Conservation (phyloP, 163 green algal genomes). For the Chlorella variabilis region DNA sequence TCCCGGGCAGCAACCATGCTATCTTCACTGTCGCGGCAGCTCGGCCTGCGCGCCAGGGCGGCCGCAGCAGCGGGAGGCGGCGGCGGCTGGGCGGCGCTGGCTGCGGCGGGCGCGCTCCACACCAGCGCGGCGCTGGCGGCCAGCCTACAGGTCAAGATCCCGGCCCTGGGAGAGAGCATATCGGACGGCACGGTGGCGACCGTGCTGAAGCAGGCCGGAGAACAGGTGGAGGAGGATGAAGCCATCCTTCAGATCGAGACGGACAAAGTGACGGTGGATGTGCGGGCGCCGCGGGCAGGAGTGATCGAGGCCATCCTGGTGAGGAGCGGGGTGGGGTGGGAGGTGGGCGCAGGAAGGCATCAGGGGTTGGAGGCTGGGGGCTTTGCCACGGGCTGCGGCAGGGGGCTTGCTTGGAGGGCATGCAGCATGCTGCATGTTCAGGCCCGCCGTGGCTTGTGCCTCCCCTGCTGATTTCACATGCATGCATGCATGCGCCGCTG, state of each 20-base stretch:
- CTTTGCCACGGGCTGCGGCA: too few relatives aligned
- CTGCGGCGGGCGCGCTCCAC: slow-evolving; percentile 1
- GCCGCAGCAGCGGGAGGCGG: not conserved
- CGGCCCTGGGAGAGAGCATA: slow-evolving; percentile 86
- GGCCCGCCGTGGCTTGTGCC: too few relatives aligned
- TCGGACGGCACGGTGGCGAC: slow-evolving; percentile 80
- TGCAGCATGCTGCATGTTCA: too few relatives aligned
- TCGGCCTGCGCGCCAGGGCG: not conserved
- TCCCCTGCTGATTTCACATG: too few relatives aligned
- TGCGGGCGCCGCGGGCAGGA: slow-evolving; percentile 75
- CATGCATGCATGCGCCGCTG: too few relatives aligned
- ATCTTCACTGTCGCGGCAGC: not conserved
- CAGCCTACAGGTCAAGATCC: slow-evolving; percentile 60
- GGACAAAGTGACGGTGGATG: slow-evolving; percentile 95
- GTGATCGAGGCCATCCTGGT: slow-evolving; percentile 63
- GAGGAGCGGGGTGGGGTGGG: too few relatives aligned
- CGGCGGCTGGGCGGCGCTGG: not conserved
- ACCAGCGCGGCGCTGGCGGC: slow-evolving; percentile 1
- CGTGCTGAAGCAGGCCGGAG: slow-evolving; percentile 77
- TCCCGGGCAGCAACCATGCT: not conserved
- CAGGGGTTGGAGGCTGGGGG: too few relatives aligned
- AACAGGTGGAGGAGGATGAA: slow-evolving; percentile 85
- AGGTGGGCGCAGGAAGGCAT: too few relatives aligned
- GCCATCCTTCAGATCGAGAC: slow-evolving; percentile 91
- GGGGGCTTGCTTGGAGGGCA: too few relatives aligned